Conservation (phyloP, 768 basidiomycete species). For the Rhodotorula paludigena region DNA sequence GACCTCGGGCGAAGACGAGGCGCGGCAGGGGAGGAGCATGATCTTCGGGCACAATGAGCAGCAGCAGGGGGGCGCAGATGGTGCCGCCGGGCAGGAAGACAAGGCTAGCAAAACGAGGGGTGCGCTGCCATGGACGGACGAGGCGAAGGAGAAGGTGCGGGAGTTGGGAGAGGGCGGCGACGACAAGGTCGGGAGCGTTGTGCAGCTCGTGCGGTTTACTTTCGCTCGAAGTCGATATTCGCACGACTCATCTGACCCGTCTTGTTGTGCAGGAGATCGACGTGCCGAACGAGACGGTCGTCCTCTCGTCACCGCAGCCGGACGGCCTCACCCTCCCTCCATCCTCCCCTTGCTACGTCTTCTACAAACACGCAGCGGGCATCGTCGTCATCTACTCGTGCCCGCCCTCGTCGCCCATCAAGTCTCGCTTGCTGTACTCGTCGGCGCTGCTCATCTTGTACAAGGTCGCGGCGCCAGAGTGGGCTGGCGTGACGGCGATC, state of each 20-base stretch:
- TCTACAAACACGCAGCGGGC: constrained; percentile 48
- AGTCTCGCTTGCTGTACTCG: constrained; percentile 83
- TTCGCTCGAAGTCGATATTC: constrained; percentile 51
- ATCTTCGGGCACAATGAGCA: neutral
- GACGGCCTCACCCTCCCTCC: constrained; percentile 20
- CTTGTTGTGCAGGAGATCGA: constrained; percentile 59
- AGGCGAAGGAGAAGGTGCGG: constrained; percentile 62
- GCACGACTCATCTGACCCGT: constrained; percentile 42
- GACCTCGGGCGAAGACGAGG: constrained; percentile 38
- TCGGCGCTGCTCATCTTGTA: constrained; percentile 61
- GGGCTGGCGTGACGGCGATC: constrained; percentile 52
- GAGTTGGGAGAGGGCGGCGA: constrained; percentile 55
- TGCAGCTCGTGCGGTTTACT: constrained; percentile 47
- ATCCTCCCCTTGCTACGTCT: constrained; percentile 25
- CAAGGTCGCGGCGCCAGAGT: constrained; percentile 52
- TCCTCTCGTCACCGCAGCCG: constrained; percentile 60
- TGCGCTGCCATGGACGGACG: constrained; percentile 56
- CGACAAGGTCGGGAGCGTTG: constrained; percentile 40
- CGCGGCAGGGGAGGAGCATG: neutral
- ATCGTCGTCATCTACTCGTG: constrained; percentile 90
- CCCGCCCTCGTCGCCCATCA: constrained; percentile 71
- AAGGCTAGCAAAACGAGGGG: neutral
- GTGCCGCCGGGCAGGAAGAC: neutral
- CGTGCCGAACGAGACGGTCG: constrained; percentile 58
- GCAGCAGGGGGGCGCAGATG: too few species aligned